Conservation (phyloP, 108 stramenopile species). For the Pseudonitzschia multistriata region DNA sequence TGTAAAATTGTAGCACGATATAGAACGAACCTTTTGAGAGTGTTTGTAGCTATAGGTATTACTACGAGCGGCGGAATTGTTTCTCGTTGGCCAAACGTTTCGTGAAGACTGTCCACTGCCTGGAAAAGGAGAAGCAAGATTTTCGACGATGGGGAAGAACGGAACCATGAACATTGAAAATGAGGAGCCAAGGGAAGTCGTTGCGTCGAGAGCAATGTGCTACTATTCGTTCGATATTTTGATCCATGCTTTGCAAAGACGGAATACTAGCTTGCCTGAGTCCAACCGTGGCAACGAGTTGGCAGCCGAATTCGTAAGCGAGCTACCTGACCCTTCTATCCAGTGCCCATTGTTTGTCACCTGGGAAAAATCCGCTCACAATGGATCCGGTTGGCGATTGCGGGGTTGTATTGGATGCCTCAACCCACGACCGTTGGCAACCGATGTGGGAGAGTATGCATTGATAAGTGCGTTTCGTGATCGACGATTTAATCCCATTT, state of each 20-base stretch:
- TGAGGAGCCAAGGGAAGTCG: no score
- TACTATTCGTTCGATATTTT: conserved; percentile 64
- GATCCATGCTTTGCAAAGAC: conserved; percentile 34
- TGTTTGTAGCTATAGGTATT: no score
- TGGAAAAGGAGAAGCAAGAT: no score
- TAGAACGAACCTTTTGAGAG: no score
- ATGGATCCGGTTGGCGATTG: conserved; percentile 41
- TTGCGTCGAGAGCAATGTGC: conserved; percentile 69
- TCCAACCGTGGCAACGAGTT: not conserved
- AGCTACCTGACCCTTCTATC: conserved; percentile 34
- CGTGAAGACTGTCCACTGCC: no score
- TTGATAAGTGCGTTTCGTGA: conserved; percentile 64
- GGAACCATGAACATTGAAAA: no score
- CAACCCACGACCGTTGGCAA: conserved; percentile 38
- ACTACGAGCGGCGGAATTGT: no score
- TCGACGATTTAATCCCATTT: conserved; percentile 65
- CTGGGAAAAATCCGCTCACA: conserved; percentile 50
- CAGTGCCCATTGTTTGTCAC: conserved; percentile 80
- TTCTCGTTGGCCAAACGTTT: no score
- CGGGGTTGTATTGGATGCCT: conserved; percentile 81
- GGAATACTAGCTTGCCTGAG: not conserved
- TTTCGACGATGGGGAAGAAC: no score
- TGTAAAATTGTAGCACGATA: no score
- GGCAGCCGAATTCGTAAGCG: conserved; percentile 21
- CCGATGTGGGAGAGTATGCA: conserved; percentile 66